Evolutionary conservation across 2,329 filamentous ascomycete genomes (phyloP), one percentile per base, ranked within the genome.

Genomic region (Aspergillus texensis): DNA sequence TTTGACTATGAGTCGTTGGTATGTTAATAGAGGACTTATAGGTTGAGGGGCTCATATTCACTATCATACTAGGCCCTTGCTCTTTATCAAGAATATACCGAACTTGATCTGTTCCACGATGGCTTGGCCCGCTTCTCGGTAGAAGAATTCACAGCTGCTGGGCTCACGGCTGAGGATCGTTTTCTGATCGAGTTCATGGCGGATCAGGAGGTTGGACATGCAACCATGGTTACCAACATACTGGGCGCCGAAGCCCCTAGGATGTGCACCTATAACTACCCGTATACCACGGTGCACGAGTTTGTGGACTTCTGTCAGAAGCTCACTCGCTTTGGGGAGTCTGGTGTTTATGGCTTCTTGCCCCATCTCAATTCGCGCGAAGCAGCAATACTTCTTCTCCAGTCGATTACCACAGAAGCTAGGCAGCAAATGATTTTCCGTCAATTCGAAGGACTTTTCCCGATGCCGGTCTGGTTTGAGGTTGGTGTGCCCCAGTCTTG

Each of bases 221-320:
- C 91, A 0, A 94, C 91, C 0, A 81, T 94, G 3, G 76, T 96
- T 41, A 87, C 85, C 73, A 93, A 94, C 79, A 91, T 95, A 79
- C 87, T 95, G 1, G 34, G 90, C 92, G 0, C 91, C 91, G 0
- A 83, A 16, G 34, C 34, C 34, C 14, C 34, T 36, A 36, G 84
- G 59, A 89, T 93, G 75, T 95, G 92, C 81, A 89, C 85, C 0
- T 96, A 96, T 82, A 88, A 93, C 80, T 95, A 95, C 74, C 92
- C 92, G 1, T 91, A 88, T 73, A 86, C 81, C 61, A 93, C 87
- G 36, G 88, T 94, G 0, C 86, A 84, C 60, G 91, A 95, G 77
- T 94, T 88, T 73, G 82, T 95, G 71, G 92, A 95, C 80, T 95
- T 95, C 80, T 89, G 87, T 77, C 91, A 94, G 79, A 93, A 93